Conservation (phyloP, 2,329 filamentous ascomycete species). For the Pseudogymnoascus sp. region DNA sequence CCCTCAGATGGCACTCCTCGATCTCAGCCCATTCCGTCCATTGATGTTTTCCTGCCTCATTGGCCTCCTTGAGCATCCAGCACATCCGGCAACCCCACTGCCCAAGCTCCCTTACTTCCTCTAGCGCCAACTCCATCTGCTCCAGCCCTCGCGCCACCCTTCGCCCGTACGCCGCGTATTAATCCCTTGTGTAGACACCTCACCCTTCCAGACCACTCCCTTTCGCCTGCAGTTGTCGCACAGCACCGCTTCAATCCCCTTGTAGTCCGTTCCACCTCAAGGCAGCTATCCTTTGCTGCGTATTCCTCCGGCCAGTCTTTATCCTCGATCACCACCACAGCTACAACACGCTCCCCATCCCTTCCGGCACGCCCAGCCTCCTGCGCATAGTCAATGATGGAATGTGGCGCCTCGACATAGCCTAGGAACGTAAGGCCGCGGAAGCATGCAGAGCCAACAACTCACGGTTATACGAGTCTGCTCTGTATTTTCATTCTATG, state of each 20-base stretch:
- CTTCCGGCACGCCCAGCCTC: constrained; percentile 12
- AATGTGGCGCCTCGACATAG: constrained; percentile 12
- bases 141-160: neutral
- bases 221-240: constrained; percentile 6
- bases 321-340: neutral
- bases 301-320: constrained; percentile 1
- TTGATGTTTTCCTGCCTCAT: neutral
- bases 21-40: neutral
- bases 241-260: neutral
- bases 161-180: neutral
- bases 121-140: neutral
- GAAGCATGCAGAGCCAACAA: too few relatives aligned
- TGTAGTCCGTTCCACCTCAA: constrained; percentile 3
- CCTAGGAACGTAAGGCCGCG: too few relatives aligned
- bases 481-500: too few relatives aligned
- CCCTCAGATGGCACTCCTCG: neutral
- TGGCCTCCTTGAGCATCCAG: neutral
- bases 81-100: neutral
- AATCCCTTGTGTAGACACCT: neutral
- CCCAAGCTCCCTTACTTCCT: neutral
- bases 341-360: constrained; percentile 10
- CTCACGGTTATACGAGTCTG: too few relatives aligned
- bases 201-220: neutral
- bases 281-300: neutral
- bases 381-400: constrained; percentile 16